These are phyloP conservation scores for Penicillium decumbens DNA, from an alignment of 2,329 filamentous ascomycete species.

Conservation along the genomic window DNA sequence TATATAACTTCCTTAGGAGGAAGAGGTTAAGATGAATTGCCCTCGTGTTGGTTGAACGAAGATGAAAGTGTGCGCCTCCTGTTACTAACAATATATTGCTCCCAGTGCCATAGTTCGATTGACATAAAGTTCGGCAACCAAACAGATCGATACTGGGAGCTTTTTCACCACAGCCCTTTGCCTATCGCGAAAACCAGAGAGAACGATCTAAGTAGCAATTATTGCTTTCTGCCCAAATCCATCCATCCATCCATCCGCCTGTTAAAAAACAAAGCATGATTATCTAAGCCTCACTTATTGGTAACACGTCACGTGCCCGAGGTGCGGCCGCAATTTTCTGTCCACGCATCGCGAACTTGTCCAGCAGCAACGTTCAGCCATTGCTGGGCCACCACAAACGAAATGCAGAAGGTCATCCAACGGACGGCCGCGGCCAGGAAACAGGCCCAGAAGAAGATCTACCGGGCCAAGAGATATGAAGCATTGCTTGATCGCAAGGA, in stretches of 20 bases:
- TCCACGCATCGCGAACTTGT: constrained; percentile 16
- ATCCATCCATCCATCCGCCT: too few species aligned
- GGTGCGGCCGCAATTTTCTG: constrained; percentile 27
- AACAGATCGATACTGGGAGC: background rate
- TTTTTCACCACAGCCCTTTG: background rate
- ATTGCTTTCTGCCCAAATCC: background rate
- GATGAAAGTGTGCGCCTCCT: too few species aligned
- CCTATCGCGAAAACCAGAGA: background rate
- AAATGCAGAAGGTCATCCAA: constrained; percentile 68
- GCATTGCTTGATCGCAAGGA: constrained; percentile 37
- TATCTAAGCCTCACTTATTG: background rate
- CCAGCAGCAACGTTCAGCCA: constrained; percentile 25
- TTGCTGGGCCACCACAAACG: constrained; percentile 31
- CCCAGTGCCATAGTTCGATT: background rate
- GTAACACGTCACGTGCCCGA: constrained; percentile 13
- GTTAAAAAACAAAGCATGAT: background rate
- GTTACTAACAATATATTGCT: background rate
- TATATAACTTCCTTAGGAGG: too few species aligned
- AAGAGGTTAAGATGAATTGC: too few species aligned
- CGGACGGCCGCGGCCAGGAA: constrained; percentile 63
- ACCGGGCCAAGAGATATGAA: constrained; percentile 42
- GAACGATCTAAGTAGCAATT: background rate
- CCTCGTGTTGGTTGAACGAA: too few species aligned
- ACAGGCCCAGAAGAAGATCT: constrained; percentile 50
- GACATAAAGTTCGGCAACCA: background rate